These are phyloP conservation scores for Arxiozyma slooffiae DNA, from an alignment of 1,139 yeast genomes.

Conservation along the genomic window DNA sequence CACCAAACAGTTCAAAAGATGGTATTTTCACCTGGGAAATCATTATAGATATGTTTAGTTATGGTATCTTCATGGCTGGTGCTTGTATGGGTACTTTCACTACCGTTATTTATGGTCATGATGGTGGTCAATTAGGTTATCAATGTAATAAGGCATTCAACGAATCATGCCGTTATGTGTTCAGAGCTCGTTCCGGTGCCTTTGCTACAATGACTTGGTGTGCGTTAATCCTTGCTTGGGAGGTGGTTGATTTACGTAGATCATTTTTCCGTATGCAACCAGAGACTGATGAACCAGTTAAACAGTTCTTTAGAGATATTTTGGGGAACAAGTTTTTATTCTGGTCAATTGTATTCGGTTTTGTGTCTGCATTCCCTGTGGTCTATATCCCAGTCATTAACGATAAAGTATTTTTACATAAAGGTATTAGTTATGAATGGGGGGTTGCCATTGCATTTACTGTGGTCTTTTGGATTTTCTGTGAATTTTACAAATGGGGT, in stretches of 20 bases:
- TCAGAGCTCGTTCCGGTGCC: conserved; percentile 69
- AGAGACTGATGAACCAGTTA: conserved; percentile 51
- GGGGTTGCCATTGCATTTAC: conserved; percentile 64
- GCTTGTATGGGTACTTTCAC: conserved; percentile 63
- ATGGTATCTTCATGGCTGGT: conserved; percentile 66
- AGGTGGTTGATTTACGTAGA: conserved; percentile 66
- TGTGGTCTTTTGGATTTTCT: conserved; percentile 46
- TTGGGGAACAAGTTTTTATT: conserved; percentile 73
- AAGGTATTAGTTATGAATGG: conserved; percentile 74
- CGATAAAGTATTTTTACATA: conserved; percentile 64
- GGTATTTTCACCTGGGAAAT: conserved; percentile 68
- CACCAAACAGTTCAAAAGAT: conserved; percentile 81
- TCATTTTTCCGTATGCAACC: conserved; percentile 72
- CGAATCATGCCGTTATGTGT: conserved; percentile 52
- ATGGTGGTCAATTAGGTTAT: conserved; percentile 57
- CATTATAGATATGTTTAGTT: conserved; percentile 60
- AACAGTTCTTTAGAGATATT: conserved; percentile 50
- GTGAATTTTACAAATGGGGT: conserved; percentile 58
- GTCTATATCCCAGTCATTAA: conserved; percentile 84
- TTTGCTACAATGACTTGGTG: conserved; percentile 90
- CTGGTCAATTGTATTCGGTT: conserved; percentile 73
- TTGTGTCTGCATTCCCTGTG: conserved; percentile 68
- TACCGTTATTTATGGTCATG: conserved; percentile 55
- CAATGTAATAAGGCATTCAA: conserved; percentile 48
- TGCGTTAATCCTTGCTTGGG: conserved; percentile 81